Base-by-base conservation (phyloP, 2,329 filamentous ascomycete species). In the Zalaria sp. region DNA sequence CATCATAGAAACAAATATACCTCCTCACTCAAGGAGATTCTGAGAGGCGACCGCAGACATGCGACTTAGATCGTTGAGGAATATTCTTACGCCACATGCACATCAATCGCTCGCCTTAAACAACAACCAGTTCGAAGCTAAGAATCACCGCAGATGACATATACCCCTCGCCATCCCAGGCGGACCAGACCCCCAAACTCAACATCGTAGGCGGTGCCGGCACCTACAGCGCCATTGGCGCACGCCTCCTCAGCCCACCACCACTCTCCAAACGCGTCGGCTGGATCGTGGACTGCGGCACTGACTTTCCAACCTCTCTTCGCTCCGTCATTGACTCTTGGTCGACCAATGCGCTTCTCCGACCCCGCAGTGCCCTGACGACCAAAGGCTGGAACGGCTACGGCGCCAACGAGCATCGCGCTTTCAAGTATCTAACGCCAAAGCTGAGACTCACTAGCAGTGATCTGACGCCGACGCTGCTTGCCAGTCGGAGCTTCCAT, bases 341-440 rank as follows among this genome's bases (percentile, higher is more conserved):
- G 88, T 63, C 77, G 10, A 94, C 88, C 1, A 75, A 75, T 4
- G 83, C 76, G 18, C 55, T 86, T 10, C 65, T 91, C 49, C 75
- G 87, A 41, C 78, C 83, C 41, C 66, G 69, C 1, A 60, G 71
- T 5, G 77, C 84, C 25, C 68, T 84, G 39, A 96, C 89, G 2
- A 98, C 91, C 0, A 77, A 86, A 37, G 88, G 83, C 37, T 94
- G 86, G 85, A 96, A 96, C 58, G 83, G 83, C 39, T 96, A 96
- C 57, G 77, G 80, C 32, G 72, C 75, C 28, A 71, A 58, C 44
- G 53, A 59, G 18, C 50, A 53, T 34, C 48, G 58, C 4, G 53
- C 80, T 5, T 98, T 98, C 68, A 80, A 77, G 57, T 98, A 96
- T 59, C 69, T 79, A 40, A 95, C 88, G 0, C 81, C 85, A 1